A percentile compares a stretch with the other conserved stretches of the same genome.
Evolutionary conservation across 2,329 filamentous ascomycete genomes (phyloP).

Genomic region (Torrubiellomyces zombiae): DNA sequence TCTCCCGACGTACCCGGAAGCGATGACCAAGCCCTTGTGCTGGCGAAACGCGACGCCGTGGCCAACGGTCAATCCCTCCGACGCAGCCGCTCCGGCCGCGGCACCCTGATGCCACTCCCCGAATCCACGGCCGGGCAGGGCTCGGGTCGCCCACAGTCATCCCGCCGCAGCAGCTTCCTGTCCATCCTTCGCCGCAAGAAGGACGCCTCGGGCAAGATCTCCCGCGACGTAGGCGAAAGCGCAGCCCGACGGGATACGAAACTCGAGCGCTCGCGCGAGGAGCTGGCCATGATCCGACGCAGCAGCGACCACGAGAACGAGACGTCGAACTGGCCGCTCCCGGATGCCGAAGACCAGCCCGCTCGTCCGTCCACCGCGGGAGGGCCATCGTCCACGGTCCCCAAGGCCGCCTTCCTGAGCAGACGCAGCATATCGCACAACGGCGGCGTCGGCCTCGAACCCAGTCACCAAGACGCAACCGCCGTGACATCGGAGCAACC

Average conservation of each 20-base stretch:
- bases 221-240: conserved; percentile 37
- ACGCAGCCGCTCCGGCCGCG: conserved; percentile 25
- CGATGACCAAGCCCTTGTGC: conserved; percentile 31
- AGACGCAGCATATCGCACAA: conserved; percentile 21
- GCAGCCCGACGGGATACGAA: conserved; percentile 44
- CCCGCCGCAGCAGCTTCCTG: conserved; percentile 33
- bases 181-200: conserved; percentile 47
- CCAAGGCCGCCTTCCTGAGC: conserved; percentile 15
- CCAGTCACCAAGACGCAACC: conserved; percentile 5
- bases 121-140: conserved; percentile 8
- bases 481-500: conserved; percentile 1
- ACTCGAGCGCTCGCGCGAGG: conserved; percentile 39
- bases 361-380: conserved; percentile 19
- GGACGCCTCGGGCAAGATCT: conserved; percentile 32
- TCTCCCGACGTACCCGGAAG: conserved; percentile 46
- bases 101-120: conserved; percentile 12
- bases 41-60: conserved; percentile 5
- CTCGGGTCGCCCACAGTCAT: conserved; percentile 2
- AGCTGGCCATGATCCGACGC: conserved; percentile 30
- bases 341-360: conserved; percentile 12
- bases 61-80: conserved; percentile 13
- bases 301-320: conserved; percentile 15
- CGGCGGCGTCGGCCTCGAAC: conserved; percentile 9
- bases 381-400: conserved; percentile 8
- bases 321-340: conserved; percentile 18